Conservation (phyloP, 2,329 filamentous ascomycete genomes). For the Teratosphaeria epicoccoides region DNA sequence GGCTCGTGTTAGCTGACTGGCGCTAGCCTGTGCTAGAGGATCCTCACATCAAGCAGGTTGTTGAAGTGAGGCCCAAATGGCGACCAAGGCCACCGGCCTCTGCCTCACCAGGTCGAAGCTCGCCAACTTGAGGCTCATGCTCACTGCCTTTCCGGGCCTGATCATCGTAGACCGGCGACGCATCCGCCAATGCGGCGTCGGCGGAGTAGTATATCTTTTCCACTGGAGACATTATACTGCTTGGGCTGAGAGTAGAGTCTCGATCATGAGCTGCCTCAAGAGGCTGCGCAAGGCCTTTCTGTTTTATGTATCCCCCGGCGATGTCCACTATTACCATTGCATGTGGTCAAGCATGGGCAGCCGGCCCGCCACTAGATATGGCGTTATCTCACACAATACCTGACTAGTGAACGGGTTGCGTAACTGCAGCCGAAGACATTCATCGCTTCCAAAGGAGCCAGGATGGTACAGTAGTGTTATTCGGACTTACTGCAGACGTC, state of each 20-base stretch:
- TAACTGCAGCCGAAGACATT: background rate
- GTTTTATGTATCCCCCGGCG: background rate
- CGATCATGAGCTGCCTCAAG: background rate
- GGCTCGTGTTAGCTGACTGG: constrained; percentile 9
- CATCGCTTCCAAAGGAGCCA: background rate
- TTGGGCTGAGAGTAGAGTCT: background rate
- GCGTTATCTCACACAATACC: background rate
- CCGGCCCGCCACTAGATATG: background rate
- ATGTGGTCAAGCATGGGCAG: background rate
- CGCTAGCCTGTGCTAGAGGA: background rate
- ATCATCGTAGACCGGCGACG: background rate
- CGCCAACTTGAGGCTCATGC: background rate
- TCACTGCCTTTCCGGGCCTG: background rate
- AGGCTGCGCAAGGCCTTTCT: background rate
- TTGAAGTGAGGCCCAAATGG: background rate
- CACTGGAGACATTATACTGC: background rate
- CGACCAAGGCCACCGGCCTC: background rate
- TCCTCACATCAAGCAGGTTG: background rate
- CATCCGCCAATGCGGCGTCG: background rate
- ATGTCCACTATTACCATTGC: background rate
- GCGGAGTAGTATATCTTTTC: background rate
- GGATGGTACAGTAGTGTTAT: background rate
- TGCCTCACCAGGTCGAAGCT: background rate
- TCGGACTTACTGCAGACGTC: background rate
- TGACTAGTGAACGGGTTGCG: background rate